phyloP scores from a whole-genome alignment of 345 rosid species.

The Noccaea caerulescens region DNA sequence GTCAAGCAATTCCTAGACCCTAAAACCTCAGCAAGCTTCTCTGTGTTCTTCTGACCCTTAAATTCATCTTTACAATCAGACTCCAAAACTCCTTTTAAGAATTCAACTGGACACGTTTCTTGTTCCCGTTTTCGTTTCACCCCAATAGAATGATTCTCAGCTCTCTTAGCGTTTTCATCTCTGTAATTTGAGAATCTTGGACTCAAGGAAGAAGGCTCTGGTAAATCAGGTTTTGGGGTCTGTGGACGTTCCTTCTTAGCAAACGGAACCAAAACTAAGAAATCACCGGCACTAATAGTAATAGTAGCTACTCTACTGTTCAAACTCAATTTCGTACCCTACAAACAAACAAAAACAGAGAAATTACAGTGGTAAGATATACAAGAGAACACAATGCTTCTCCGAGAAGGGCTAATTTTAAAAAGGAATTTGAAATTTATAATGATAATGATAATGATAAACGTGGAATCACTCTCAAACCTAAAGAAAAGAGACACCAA shows the following conservation, averaged over 20 bases:
- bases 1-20: constrained; percentile 64
- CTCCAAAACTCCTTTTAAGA: constrained; percentile 55
- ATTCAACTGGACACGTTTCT: constrained; percentile 46
- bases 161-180: constrained; percentile 33
- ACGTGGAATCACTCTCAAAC: neutral
- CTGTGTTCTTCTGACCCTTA: constrained; percentile 56
- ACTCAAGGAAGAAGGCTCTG: constrained; percentile 44
- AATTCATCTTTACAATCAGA: constrained; percentile 50
- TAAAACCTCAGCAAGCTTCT: constrained; percentile 69
- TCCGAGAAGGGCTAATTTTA: neutral
- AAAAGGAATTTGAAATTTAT: neutral
- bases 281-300: constrained; percentile 52
- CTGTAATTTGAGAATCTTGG: constrained; percentile 54
- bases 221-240: constrained; percentile 44
- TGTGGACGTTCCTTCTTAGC: constrained; percentile 60
- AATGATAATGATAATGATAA: neutral
- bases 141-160: constrained; percentile 36
- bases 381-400: neutral
- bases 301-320: constrained; percentile 47
- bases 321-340: constrained; percentile 71
- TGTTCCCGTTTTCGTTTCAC: constrained; percentile 55
- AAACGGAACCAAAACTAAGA: constrained; percentile 70
- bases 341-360: constrained; percentile 16
- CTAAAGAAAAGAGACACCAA: neutral
- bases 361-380: neutral